Evolutionary conservation across 768 basidiomycete genomes (phyloP).

Genomic region (Suillus subluteus): DNA sequence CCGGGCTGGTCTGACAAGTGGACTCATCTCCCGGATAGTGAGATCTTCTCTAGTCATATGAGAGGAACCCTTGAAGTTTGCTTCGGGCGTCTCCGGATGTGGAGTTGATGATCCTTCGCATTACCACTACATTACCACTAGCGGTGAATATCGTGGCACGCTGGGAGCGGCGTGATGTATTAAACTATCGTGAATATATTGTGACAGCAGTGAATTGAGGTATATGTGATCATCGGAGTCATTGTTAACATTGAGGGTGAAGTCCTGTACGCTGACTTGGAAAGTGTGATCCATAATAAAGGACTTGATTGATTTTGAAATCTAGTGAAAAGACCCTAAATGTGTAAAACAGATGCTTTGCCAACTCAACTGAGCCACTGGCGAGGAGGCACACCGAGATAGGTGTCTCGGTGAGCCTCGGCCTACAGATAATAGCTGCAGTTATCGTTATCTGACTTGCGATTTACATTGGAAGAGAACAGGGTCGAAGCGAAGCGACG

Average conservation of each 20-base stretch:
- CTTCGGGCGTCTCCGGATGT: not conserved
- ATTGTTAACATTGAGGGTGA: not conserved
- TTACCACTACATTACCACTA: slow-evolving; percentile 3
- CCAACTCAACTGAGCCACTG: not conserved
- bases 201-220: not conserved
- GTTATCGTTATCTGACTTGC: no score
- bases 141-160: not conserved
- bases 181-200: not conserved
- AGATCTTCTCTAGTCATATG: not conserved
- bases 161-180: not conserved
- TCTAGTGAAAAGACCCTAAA: not conserved
- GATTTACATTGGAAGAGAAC: no score
- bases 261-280: not conserved
- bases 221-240: not conserved
- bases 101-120: not conserved
- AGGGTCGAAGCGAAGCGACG: not conserved
- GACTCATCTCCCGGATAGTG: not conserved
- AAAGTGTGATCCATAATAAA: not conserved
- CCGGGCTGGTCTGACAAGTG: not conserved
- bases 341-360: not conserved
- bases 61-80: not conserved
- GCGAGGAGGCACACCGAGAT: not conserved
- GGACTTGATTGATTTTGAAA: not conserved
- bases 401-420: not conserved
- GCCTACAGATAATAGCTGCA: not conserved